A percentile compares a stretch with the other conserved stretches of the same genome.
These are phyloP conservation scores for Penicillium janthinellum DNA, from an alignment of 2,329 filamentous ascomycete genomes.

Conservation along the genomic window DNA sequence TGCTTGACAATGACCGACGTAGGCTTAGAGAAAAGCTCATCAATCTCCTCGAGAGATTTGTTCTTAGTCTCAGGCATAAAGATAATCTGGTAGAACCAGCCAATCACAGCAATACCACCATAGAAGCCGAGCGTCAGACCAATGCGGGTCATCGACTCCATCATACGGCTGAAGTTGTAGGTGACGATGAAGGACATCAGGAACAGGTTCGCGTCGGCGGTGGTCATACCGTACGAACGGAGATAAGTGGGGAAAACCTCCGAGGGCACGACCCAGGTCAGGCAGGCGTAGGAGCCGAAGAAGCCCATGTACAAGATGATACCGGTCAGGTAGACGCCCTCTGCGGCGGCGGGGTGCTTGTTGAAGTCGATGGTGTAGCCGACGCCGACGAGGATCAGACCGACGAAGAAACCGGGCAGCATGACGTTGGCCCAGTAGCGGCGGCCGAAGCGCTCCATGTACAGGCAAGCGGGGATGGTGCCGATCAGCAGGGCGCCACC, in stretches of 20 bases:
- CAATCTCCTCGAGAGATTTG: slow-evolving; percentile 70
- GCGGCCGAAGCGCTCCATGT: slow-evolving; percentile 72
- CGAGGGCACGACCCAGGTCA: slow-evolving; percentile 67
- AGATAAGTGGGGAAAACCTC: slow-evolving; percentile 75
- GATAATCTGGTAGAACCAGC: slow-evolving; percentile 71
- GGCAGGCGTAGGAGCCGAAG: slow-evolving; percentile 66
- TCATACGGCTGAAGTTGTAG: slow-evolving; percentile 74
- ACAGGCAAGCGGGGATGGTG: slow-evolving; percentile 67
- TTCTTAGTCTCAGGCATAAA: slow-evolving; percentile 79
- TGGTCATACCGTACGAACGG: slow-evolving; percentile 73
- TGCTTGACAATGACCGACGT: slow-evolving; percentile 64
- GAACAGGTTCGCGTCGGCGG: slow-evolving; percentile 68
- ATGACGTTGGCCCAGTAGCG: slow-evolving; percentile 73
- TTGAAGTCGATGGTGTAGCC: slow-evolving; percentile 60
- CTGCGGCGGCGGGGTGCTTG: slow-evolving; percentile 51
- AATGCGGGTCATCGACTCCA: slow-evolving; percentile 65
- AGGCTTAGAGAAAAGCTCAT: slow-evolving; percentile 65
- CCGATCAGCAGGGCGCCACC: slow-evolving; percentile 68
- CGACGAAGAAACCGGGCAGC: slow-evolving; percentile 71
- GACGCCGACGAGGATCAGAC: slow-evolving; percentile 66
- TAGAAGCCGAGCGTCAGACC: slow-evolving; percentile 72
- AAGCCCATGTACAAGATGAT: slow-evolving; percentile 64
- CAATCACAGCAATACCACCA: slow-evolving; percentile 70
- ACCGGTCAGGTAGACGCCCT: slow-evolving; percentile 67
- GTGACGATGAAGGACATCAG: slow-evolving; percentile 72